Evolutionary conservation across 164 flowering plant genomes (phyloP).

Genomic region (Liriodendron chinense): DNA sequence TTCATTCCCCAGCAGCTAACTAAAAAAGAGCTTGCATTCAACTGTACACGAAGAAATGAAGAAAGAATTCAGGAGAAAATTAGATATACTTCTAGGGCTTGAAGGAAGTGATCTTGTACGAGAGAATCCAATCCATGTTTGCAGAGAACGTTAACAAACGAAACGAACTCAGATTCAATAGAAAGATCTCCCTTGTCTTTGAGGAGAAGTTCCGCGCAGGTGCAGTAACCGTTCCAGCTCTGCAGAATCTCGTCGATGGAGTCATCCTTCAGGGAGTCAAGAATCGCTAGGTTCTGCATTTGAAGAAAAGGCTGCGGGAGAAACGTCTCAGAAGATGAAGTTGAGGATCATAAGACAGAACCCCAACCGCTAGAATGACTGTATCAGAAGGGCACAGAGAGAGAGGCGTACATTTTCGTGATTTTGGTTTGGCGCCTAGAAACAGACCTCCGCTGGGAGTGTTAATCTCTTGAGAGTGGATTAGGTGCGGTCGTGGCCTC

Average conservation of each 20-base stretch:
- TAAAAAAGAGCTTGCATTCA: neutral
- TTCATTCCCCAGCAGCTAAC: neutral
- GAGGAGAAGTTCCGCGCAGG: conserved; percentile 38
- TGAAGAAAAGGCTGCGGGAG: neutral
- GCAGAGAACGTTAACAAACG: conserved; percentile 53
- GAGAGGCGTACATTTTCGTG: too few species aligned
- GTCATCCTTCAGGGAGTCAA: conserved; percentile 44
- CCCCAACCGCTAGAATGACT: too few species aligned
- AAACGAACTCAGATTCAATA: conserved; percentile 36
- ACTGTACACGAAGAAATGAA: neutral
- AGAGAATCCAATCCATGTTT: conserved; percentile 60
- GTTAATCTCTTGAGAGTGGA: too few species aligned
- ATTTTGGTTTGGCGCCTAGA: too few species aligned
- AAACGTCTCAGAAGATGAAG: neutral
- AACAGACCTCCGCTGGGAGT: too few species aligned
- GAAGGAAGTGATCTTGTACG: conserved; percentile 63
- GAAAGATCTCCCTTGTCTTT: conserved; percentile 42
- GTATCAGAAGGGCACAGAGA: too few species aligned
- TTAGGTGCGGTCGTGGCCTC: too few species aligned
- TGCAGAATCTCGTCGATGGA: conserved; percentile 51
- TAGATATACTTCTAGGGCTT: conserved; percentile 52
- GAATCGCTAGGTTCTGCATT: conserved; percentile 33
- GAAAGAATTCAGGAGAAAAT: neutral
- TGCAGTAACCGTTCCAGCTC: conserved; percentile 67
- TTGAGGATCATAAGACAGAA: neutral